Evolutionary conservation across 2,329 filamentous ascomycete species (phyloP), one percentile per base, ranked within the genome.

Genomic region (Sclerotinia nivalis): DNA sequence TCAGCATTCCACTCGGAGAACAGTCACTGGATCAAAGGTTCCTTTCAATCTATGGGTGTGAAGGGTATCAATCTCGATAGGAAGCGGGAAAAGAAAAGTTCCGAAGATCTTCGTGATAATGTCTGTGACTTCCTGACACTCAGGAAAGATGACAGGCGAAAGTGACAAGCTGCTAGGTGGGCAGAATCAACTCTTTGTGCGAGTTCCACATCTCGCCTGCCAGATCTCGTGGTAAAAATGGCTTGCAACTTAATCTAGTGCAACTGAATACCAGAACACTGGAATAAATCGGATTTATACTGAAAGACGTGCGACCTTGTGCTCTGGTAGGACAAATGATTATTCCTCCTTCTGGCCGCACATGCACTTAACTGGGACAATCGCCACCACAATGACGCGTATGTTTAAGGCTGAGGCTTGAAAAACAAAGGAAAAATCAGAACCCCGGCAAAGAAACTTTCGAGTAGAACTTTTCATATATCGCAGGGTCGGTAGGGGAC

Each of bases 331-430:
- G 15, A 52, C 47, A 52, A 61, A 28, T 40, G 34, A n/a, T 28
- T 1, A 28, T 65, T 28, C 22, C 31, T 43, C 47, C 47, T 52
- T 52, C n/a, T 52, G 31, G 31, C 61, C 47, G n/a, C 47, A 28
- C 34, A 52, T 64, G 5, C 13, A 40, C 47, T 50, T 40, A 64
- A n/a, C 15, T 22, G 3, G 22, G n/a, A 40, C 4, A 15, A 64
- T 52, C 34, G n/a, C 47, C 37, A n/a, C 34, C 31, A 52, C 8
- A 15, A 65, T 65, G 61, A 65, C 61, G 61, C 47, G 47, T 52
- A 40, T 65, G 34, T 40, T 28, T 52, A 54, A 65, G 61, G 61
- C 61, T 65, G 47, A 65, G 61, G 61, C 47, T 37, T 7, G 28
- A 8, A 52, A 28, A 13, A 22, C 2, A 40, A 52, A 65, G 22